Evolutionary conservation across 371 early-diverging fungal genomes (phyloP), one percentile per base, ranked within the genome.

Genomic region (Zychaea mexicana): DNA sequence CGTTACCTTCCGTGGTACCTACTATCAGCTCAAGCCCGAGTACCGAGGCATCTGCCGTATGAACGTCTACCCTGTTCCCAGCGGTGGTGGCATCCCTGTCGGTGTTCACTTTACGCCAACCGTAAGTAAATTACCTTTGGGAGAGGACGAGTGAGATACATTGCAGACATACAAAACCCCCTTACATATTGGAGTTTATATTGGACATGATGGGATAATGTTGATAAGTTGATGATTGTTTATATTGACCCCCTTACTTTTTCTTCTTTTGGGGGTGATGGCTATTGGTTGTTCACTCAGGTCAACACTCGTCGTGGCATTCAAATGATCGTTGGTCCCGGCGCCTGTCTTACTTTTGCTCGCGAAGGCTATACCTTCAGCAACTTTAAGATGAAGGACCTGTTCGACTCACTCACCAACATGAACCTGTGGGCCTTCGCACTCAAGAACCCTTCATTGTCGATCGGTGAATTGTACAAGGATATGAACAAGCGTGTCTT

Each of bases 51-150:
- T 81, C 60, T 76, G 76, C 36, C 74, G 77, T 54, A 78, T 78
- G 77, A 81, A 81, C 59, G 72, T 81, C 59, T 81, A 81, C 30
- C 82, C 82, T 31, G 65, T 81, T n/a, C 82, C 82, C 30, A 81
- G 82, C 19, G 79, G 79, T 56, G 78, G 79, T 28, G 82, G 82
- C 39, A 81, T 81, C 52, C 79, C 82, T 36, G 82, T 81, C 12
- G 82, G 82, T 63, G 76, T 77, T 39, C 82, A 81, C 47, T 74
- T 81, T 33, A 78, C 82, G 5, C 82, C 82, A 2, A 81, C 82
- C 10, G 79, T 61, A 61, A 26, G 62, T 62, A 6, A 42, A 42
- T 12, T n/a, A n/a, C n/a, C n/a, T n/a, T n/a, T n/a, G n/a, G n/a
- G n/a, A n/a, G n/a, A n/a, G n/a, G n/a, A n/a, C n/a, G n/a, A n/a